Evolutionary conservation across 139 green algal genomes (phyloP).

Genomic region (Picochlorum costavermella): DNA sequence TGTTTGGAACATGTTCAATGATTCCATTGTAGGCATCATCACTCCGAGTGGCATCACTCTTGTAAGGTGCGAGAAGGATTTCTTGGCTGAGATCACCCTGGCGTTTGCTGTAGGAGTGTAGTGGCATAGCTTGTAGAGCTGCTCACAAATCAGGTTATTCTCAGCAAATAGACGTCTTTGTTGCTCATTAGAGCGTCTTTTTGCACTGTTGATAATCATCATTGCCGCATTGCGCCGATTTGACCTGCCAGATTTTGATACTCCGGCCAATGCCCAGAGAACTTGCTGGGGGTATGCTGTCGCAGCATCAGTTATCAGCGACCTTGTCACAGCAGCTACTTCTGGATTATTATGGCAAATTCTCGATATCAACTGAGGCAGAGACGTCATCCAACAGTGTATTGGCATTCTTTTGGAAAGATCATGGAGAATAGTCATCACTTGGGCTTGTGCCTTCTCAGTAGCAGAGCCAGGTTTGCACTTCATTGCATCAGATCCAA

Average conservation of each 20-base stretch:
- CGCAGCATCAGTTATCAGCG: slow-evolving; percentile 39
- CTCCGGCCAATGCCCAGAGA: slow-evolving; percentile 69
- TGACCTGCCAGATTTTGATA: slow-evolving; percentile 58
- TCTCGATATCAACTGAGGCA: slow-evolving; percentile 87
- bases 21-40: slow-evolving; percentile 39
- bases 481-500: slow-evolving; percentile 35
- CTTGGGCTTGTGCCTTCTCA: slow-evolving; percentile 6
- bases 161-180: slow-evolving; percentile 22
- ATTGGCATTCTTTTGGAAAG: slow-evolving; percentile 49
- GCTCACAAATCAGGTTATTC: slow-evolving; percentile 52
- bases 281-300: slow-evolving; percentile 49
- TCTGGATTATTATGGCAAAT: slow-evolving; percentile 75
- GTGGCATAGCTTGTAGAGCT: slow-evolving; percentile 69
- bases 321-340: slow-evolving; percentile 40
- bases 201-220: slow-evolving; percentile 20
- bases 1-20: neutral
- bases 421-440: slow-evolving; percentile 30
- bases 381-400: slow-evolving; percentile 71
- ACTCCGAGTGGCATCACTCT: slow-evolving; percentile 60
- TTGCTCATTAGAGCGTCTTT: slow-evolving; percentile 9
- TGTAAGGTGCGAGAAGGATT: slow-evolving; percentile 28
- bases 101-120: slow-evolving; percentile 8
- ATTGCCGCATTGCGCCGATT: slow-evolving; percentile 37
- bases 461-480: neutral
- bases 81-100: slow-evolving; percentile 26